Evolutionary conservation across 1,284 basidiomycete species (phyloP).

Genomic region (Rhodotorula sp.): DNA sequence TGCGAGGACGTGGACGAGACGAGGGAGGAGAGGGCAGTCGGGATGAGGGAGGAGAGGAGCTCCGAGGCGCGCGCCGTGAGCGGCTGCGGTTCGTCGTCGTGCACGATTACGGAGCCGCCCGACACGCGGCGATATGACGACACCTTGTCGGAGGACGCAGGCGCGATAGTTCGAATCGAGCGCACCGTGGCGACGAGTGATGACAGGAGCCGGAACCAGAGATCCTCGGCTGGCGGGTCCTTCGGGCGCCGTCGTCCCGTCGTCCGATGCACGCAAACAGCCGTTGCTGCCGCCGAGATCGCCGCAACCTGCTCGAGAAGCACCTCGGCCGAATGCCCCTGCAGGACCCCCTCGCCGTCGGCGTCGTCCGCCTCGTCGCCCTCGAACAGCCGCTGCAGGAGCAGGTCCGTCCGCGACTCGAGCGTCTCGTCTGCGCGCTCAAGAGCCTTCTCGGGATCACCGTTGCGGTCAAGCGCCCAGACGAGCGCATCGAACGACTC

Average conservation of each 20-base stretch:
- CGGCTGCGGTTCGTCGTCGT: slow-evolving; percentile 39
- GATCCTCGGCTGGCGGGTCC: slow-evolving; percentile 68
- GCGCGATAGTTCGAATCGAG: background rate
- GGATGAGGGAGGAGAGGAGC: slow-evolving; percentile 71
- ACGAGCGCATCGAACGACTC: slow-evolving; percentile 74
- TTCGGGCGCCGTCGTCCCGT: background rate
- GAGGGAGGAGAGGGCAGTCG: slow-evolving; percentile 79
- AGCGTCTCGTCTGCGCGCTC: slow-evolving; percentile 66
- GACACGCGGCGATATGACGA: slow-evolving; percentile 33
- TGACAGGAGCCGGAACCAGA: slow-evolving; percentile 85
- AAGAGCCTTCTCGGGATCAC: slow-evolving; percentile 67
- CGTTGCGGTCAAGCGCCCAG: slow-evolving; percentile 74
- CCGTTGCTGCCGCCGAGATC: slow-evolving; percentile 49
- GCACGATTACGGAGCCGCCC: slow-evolving; percentile 31
- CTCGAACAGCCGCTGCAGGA: slow-evolving; percentile 57
- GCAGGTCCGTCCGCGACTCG: slow-evolving; percentile 57
- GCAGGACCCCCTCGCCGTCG: background rate
- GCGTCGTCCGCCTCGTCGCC: slow-evolving; percentile 41
- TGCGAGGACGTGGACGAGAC: slow-evolving; percentile 79
- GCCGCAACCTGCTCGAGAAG: slow-evolving; percentile 53
- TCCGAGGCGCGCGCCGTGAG: slow-evolving; percentile 55
- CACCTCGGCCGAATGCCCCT: slow-evolving; percentile 33
- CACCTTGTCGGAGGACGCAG: slow-evolving; percentile 63
- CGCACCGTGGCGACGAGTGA: slow-evolving; percentile 50
- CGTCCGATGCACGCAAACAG: slow-evolving; percentile 42